These are phyloP conservation scores for Karstenula rhodostoma DNA, from an alignment of 2,329 filamentous ascomycete genomes.

Conservation along the genomic window DNA sequence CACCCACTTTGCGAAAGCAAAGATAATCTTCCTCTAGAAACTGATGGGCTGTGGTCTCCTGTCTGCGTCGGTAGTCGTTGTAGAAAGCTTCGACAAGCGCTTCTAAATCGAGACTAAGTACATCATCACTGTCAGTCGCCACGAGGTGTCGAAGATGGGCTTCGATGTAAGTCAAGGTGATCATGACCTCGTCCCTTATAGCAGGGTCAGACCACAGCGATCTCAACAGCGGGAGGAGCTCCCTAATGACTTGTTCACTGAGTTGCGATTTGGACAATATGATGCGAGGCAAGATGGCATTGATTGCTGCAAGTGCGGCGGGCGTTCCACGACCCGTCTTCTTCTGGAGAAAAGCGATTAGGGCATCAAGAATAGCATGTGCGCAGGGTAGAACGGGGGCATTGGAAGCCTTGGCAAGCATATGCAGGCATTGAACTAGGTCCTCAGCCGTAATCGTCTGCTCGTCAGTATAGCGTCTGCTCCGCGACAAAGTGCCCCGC, in stretches of 20 bases:
- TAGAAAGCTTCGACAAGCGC: conserved; percentile 76
- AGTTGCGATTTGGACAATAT: conserved; percentile 74
- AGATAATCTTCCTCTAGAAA: conserved; percentile 80
- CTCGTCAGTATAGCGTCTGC: conserved; percentile 31
- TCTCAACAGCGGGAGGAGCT: conserved; percentile 74
- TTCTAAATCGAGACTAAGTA: conserved; percentile 58
- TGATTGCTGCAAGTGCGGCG: conserved; percentile 77
- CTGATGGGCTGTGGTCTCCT: conserved; percentile 58
- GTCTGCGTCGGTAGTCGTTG: conserved; percentile 77
- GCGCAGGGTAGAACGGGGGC: conserved; percentile 69
- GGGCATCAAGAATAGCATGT: conserved; percentile 63
- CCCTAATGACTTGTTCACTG: conserved; percentile 66
- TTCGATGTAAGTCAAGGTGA: conserved; percentile 70
- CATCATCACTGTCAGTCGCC: conserved; percentile 30
- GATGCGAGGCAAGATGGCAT: conserved; percentile 70
- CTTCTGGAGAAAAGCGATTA: conserved; percentile 69
- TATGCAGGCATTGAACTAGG: conserved; percentile 69
- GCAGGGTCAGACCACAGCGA: conserved; percentile 73
- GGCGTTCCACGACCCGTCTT: conserved; percentile 72
- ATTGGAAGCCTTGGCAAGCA: conserved; percentile 70
- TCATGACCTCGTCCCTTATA: conserved; percentile 78
- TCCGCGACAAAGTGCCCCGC: conserved; percentile 29
- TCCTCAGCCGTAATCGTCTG: conserved; percentile 41
- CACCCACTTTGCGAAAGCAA: conserved; percentile 54
- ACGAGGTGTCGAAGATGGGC: conserved; percentile 50